phyloP scores from a whole-genome alignment of 257 asterid genomes.

The Mentha longifolia region DNA sequence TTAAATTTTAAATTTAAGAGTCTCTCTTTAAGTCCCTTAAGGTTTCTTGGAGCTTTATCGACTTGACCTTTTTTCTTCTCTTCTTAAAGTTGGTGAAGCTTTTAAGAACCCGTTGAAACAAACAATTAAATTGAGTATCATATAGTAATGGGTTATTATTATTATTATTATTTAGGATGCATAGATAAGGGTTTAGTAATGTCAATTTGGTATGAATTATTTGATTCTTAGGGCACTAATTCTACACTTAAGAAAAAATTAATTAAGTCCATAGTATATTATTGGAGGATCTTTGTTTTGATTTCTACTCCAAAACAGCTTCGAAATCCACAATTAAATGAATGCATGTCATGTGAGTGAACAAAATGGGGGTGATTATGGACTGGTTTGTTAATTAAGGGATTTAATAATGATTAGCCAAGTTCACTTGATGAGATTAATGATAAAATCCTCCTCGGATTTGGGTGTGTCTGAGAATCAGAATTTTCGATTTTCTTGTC shows the following conservation, averaged over 20 bases:
- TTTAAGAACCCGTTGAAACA: neutral
- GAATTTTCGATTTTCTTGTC: conserved; percentile 38
- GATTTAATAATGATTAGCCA: conserved; percentile 26
- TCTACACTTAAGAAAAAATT: too few relatives aligned
- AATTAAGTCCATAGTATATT: neutral
- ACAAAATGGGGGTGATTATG: neutral
- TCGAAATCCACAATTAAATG: conserved; percentile 29
- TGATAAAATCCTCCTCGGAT: conserved; percentile 44
- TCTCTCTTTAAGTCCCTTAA: neutral
- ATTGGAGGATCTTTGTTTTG: conserved; percentile 40
- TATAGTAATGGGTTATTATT: too few relatives aligned
- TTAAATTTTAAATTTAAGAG: neutral
- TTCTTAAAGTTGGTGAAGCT: neutral
- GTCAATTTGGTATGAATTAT: too few relatives aligned
- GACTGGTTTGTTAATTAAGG: too few relatives aligned
- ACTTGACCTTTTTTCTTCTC: neutral
- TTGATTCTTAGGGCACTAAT: too few relatives aligned
- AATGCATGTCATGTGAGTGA: conserved; percentile 8
- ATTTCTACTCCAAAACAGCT: conserved; percentile 36
- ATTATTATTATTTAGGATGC: too few relatives aligned
- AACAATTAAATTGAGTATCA: too few relatives aligned
- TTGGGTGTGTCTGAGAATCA: conserved; percentile 34
- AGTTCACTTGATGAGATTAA: conserved; percentile 43
- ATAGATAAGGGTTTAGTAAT: too few relatives aligned
- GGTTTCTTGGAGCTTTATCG: neutral